Conservation (phyloP, 2,329 filamentous ascomycete genomes). For the Bisporella sp. region DNA sequence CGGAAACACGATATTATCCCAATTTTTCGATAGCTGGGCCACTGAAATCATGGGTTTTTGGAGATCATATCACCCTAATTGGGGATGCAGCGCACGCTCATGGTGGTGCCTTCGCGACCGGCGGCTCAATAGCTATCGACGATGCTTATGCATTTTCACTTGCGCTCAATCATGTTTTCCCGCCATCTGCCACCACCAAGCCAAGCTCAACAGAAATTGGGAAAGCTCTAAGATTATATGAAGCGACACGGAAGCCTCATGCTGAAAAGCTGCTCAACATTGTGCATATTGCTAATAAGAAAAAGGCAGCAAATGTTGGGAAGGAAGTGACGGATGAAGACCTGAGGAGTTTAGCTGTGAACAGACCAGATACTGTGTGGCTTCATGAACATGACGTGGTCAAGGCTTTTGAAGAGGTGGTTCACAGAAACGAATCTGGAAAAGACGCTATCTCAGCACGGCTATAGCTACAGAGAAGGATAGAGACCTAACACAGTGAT, state of each 20-base stretch:
- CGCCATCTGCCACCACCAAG: constrained; percentile 6
- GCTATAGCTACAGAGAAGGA: too few relatives aligned
- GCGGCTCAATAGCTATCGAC: constrained; percentile 32
- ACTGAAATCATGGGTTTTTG: constrained; percentile 26
- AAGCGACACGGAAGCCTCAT: constrained; percentile 28
- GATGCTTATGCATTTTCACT: constrained; percentile 30
- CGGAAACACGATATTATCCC: constrained; percentile 28
- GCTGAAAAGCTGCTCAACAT: constrained; percentile 23
- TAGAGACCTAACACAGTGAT: too few relatives aligned
- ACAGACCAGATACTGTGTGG: constrained; percentile 38
- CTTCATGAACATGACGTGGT: constrained; percentile 25
- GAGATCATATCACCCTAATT: constrained; percentile 25
- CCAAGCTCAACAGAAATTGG: constrained; percentile 11
- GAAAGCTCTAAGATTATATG: constrained; percentile 27
- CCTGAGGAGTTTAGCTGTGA: constrained; percentile 39
- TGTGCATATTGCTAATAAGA: constrained; percentile 8
- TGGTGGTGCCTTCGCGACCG: constrained; percentile 32
- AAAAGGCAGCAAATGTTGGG: constrained; percentile 6
- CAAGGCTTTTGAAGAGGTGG: constrained; percentile 12
- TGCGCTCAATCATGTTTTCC: constrained; percentile 11
- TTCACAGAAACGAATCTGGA: too few relatives aligned
- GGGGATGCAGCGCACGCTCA: constrained; percentile 34
- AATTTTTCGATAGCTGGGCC: constrained; percentile 26
- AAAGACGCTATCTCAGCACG: too few relatives aligned
- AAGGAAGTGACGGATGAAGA: constrained; percentile 18